Base-by-base conservation (phyloP, 768 basidiomycete species). In the Dictyophora rubrovolvata region DNA sequence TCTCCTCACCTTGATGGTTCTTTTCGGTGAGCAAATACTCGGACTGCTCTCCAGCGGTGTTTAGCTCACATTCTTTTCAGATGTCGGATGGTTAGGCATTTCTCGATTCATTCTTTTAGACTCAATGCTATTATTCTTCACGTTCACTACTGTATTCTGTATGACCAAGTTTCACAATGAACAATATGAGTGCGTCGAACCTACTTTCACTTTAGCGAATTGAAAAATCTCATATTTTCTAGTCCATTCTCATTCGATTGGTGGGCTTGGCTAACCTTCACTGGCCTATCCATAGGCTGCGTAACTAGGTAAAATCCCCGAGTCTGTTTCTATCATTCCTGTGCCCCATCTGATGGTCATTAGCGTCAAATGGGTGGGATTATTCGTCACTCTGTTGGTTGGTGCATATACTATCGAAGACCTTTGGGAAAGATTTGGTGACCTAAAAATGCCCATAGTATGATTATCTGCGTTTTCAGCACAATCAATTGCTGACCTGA, bases 61-160 rank as follows among this genome's bases (percentile, higher is more conserved):
- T 55, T 37, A 20, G 42, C 56, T 50, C 47, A 11, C 28, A 14
- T 53, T 28, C 20, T 21, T 18, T 20, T n/a, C 62, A 96, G 96
- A 99, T 73, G 84, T 97, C 61, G 94, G 89, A 62, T 99, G 94
- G 96, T 71, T 98, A 49, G 88, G 86, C 65, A 99, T 98, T 69
- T 95, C 93, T 28, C 85, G 95, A 22, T 99, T 99, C 70, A 93
- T 98, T 72, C 84, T 99, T 37, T 78, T 99, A 66, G 96, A 99
- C 70, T 93, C 96, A 20, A 96, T 99, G 92, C 76, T 99, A n/a
- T 76, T 99, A 35, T 96, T 95, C 79, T 98, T 99, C 77, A 98
- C 96, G 46, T 92, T 97, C 78, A 85, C 90, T 68, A 94, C 94
- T 48, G 89, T 95, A 65, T 94, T 95, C 73, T 91, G 88, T 69